Evolutionary conservation across 2,329 filamentous ascomycete species (phyloP).

Genomic region (Neofusicoccum kwambonambiense): DNA sequence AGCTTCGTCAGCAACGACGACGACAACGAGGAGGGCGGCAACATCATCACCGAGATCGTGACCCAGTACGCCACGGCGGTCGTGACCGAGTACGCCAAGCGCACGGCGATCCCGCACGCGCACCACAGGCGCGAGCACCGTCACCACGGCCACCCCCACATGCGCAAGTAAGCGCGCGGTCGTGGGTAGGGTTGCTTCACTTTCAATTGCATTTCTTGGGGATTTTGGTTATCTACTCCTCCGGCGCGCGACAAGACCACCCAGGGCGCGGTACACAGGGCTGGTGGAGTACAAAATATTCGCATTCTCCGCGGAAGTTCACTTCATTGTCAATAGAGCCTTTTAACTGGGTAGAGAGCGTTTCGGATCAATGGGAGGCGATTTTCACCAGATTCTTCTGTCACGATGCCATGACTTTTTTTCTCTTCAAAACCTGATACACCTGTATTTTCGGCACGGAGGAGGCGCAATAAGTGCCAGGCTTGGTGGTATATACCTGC

Average conservation of each 20-base stretch:
- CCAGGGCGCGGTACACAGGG: neutral
- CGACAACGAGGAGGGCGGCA: neutral
- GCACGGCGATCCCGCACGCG: conserved; percentile 4
- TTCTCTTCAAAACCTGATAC: neutral
- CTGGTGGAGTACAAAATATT: neutral
- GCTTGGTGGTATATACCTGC: conserved; percentile 5
- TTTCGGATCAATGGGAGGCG: conserved; percentile 14
- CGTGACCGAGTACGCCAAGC: conserved; percentile 23
- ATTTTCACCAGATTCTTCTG: conserved; percentile 13
- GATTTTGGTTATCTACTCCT: neutral
- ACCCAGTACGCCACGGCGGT: conserved; percentile 26
- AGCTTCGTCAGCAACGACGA: conserved; percentile 24
- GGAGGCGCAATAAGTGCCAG: neutral
- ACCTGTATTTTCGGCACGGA: neutral
- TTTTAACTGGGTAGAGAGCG: conserved; percentile 16
- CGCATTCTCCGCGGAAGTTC: neutral
- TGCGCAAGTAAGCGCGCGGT: conserved; percentile 10
- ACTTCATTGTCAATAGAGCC: conserved; percentile 14
- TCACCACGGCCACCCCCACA: conserved; percentile 25
- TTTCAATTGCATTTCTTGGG: conserved; percentile 4
- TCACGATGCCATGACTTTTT: conserved; percentile 16
- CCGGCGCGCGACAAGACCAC: neutral
- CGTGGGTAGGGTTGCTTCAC: neutral
- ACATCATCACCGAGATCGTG: conserved; percentile 21
- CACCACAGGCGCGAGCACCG: conserved; percentile 34